phyloP scores from a whole-genome alignment of 2,329 filamentous ascomycete species.

The Aspergillus pseudoviridinutans region DNA sequence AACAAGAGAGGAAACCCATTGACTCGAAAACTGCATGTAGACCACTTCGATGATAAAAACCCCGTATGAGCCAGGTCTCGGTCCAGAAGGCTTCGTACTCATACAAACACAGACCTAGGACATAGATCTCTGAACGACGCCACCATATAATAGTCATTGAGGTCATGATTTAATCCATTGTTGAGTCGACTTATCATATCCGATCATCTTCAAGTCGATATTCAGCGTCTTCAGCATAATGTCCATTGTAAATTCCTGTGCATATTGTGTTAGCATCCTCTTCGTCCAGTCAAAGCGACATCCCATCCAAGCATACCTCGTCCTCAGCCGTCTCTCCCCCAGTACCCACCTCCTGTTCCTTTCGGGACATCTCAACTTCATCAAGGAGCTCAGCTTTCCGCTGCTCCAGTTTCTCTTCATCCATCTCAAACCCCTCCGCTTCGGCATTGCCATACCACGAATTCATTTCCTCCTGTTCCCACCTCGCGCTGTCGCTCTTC shows the following conservation, averaged over 20 bases:
- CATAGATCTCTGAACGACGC: background rate
- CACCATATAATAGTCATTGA: background rate
- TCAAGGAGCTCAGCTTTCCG: slow-evolving; percentile 41
- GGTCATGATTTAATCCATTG: slow-evolving; percentile 47
- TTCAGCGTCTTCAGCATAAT: slow-evolving; percentile 66
- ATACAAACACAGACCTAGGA: background rate
- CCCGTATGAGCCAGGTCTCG: too few relatives aligned
- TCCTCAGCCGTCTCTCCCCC: slow-evolving; percentile 37
- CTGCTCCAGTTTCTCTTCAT: slow-evolving; percentile 33
- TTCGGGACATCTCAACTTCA: slow-evolving; percentile 38
- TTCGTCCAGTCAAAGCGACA: slow-evolving; percentile 23
- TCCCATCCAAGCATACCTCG: slow-evolving; percentile 35
- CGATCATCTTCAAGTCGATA: slow-evolving; percentile 60
- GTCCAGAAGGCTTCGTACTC: too few relatives aligned
- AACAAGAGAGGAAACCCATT: background rate
- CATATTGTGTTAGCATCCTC: slow-evolving; percentile 1
- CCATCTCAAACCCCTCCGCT: slow-evolving; percentile 28
- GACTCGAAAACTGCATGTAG: background rate
- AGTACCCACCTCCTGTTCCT: slow-evolving; percentile 23
- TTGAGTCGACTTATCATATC: slow-evolving; percentile 56
- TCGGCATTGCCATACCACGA: slow-evolving; percentile 34
- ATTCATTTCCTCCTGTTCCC: slow-evolving; percentile 32
- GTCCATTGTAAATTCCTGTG: slow-evolving; percentile 63
- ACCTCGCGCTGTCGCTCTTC: slow-evolving; percentile 43
- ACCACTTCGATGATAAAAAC: background rate